Conservation (phyloP, 495 filamentous ascomycete genomes). For the Lophium mytilinum region DNA sequence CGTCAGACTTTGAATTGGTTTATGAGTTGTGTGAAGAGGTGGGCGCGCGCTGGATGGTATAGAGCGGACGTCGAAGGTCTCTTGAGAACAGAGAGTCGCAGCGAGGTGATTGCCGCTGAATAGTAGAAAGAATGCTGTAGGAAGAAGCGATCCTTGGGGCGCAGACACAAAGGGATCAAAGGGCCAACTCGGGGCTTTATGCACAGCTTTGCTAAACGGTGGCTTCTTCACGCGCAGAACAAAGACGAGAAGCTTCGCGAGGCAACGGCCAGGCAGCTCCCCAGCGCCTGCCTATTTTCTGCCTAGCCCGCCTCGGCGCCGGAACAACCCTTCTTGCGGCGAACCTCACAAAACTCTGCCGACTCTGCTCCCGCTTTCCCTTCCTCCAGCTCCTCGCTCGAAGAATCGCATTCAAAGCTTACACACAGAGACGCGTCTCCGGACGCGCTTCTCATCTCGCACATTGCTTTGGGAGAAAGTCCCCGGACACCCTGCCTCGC, state of each 20-base stretch:
- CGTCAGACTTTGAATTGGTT: conserved; percentile 16
- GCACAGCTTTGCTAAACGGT: too few species aligned
- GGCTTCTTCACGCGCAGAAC: not conserved
- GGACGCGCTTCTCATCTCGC: conserved; percentile 17
- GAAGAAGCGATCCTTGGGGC: too few species aligned
- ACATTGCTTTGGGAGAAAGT: conserved; percentile 98
- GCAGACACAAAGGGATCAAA: too few species aligned
- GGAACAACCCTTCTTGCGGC: conserved; percentile 4
- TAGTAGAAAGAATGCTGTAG: too few species aligned
- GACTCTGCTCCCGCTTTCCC: conserved; percentile 23
- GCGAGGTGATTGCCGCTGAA: too few species aligned
- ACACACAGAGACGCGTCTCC: conserved; percentile 65
- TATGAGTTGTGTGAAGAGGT: conserved; percentile 2
- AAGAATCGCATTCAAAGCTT: conserved; percentile 99
- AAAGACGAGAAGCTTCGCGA: not conserved
- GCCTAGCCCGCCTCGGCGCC: conserved; percentile 13
- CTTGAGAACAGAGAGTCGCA: too few species aligned
- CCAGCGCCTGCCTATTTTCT: conserved; percentile 8
- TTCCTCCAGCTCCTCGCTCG: conserved; percentile 76
- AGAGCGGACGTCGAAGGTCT: too few species aligned
- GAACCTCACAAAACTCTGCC: conserved; percentile 11
- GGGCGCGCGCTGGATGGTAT: not conserved
- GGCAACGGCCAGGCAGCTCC: conserved; percentile 3
- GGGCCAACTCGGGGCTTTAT: too few species aligned
- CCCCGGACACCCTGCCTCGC: conserved; percentile 78